Conservation (phyloP, 2,329 filamentous ascomycete genomes). For the Fusarium metavorans region DNA sequence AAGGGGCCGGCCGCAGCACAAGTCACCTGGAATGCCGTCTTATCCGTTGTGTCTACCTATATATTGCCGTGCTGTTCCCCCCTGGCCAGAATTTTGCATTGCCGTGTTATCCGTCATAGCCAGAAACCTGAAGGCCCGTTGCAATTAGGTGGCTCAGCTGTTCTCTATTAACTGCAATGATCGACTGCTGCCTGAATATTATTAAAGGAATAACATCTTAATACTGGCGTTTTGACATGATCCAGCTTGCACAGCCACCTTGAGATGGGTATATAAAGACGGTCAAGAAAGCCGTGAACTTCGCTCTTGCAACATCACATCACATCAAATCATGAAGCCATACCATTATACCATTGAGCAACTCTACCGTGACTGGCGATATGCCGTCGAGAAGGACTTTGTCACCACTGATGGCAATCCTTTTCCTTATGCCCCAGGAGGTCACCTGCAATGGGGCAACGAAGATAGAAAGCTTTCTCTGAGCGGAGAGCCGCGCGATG, state of each 20-base stretch:
- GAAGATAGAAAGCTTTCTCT: slow-evolving; percentile 9
- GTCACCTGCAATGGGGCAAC: slow-evolving; percentile 17
- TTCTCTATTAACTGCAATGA: background rate
- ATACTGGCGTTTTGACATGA: background rate
- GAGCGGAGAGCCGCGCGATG: background rate
- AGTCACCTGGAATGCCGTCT: background rate
- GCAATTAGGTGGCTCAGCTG: background rate
- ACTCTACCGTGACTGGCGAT: slow-evolving; percentile 20
- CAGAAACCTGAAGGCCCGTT: background rate
- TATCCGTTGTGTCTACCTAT: background rate
- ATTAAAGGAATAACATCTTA: background rate
- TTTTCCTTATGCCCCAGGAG: slow-evolving; percentile 12
- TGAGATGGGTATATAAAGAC: background rate
- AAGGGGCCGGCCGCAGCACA: background rate
- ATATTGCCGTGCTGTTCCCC: background rate
- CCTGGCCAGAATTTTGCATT: background rate
- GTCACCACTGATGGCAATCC: background rate
- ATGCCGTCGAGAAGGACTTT: slow-evolving; percentile 22
- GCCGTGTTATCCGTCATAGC: background rate
- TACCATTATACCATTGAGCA: slow-evolving; percentile 16
- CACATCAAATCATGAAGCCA: background rate
- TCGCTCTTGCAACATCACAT: background rate
- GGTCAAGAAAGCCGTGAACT: background rate
- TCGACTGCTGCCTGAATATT: background rate
- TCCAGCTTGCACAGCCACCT: background rate